Conservation (phyloP, 148 eudicot genomes). For the Rhododendron mucronatum region DNA sequence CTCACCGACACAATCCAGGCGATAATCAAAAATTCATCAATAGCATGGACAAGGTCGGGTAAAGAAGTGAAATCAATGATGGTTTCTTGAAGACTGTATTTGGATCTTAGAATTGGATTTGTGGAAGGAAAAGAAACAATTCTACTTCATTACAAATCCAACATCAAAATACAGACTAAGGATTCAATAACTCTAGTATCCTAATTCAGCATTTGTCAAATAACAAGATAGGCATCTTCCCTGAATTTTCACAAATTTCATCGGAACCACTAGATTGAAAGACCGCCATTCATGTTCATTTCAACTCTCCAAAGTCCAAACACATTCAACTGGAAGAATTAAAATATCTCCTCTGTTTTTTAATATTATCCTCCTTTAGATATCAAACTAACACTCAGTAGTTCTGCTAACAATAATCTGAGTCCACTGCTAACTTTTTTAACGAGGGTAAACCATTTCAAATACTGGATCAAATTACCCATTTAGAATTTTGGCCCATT, state of each 20-base stretch:
- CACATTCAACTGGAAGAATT: background rate
- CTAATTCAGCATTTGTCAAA: background rate
- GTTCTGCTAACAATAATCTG: background rate
- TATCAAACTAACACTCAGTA: background rate
- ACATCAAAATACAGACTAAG: background rate
- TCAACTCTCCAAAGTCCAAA: background rate
- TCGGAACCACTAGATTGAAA: background rate
- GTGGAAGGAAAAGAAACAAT: background rate
- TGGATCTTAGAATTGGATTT: background rate
- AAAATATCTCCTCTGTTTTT: background rate
- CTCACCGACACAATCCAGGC: no score
- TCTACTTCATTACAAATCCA: background rate
- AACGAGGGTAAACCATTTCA: background rate
- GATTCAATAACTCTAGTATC: background rate
- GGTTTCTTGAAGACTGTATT: background rate
- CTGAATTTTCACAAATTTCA: background rate
- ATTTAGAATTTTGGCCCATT: background rate
- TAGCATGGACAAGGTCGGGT: background rate
- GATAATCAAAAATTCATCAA: background rate
- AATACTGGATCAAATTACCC: background rate
- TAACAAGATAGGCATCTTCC: background rate
- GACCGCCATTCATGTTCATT: background rate
- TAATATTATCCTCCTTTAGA: background rate
- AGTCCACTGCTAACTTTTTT: background rate
- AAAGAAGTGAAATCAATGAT: background rate